A percentile compares a stretch with the other conserved stretches of the same genome.
These are phyloP conservation scores for Backusella mclennaniae DNA, from an alignment of 192 early-diverging fungal genomes.

Conservation along the genomic window DNA sequence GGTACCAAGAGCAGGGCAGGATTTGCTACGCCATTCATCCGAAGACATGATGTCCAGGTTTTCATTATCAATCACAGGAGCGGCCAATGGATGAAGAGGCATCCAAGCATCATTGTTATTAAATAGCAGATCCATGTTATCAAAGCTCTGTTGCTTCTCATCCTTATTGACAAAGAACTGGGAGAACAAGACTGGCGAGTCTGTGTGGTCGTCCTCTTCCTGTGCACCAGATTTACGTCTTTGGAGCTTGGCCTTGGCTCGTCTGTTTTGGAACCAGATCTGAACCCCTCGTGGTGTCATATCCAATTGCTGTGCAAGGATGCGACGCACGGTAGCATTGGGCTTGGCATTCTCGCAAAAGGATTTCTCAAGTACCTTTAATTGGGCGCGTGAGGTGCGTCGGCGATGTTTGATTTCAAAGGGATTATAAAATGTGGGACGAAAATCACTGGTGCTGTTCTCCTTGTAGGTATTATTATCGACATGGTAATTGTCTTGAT, in stretches of 20 bases:
- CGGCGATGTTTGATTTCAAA: constrained; percentile 75
- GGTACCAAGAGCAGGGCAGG: constrained; percentile 7
- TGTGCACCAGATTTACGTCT: constrained; percentile 13
- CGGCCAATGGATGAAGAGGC: background rate
- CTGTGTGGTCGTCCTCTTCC: background rate
- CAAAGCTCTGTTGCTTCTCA: background rate
- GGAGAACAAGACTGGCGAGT: constrained; percentile 7
- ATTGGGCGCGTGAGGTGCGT: constrained; percentile 72
- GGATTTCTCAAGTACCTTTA: constrained; percentile 67
- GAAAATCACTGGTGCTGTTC: constrained; percentile 44
- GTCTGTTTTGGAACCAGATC: constrained; percentile 88
- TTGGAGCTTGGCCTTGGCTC: constrained; percentile 84
- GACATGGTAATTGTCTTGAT: background rate
- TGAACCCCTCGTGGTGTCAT: constrained; percentile 75
- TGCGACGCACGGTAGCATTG: constrained; percentile 56
- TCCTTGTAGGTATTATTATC: background rate
- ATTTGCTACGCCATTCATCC: constrained; percentile 12
- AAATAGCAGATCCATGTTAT: background rate
- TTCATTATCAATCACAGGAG: background rate
- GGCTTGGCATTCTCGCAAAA: constrained; percentile 67
- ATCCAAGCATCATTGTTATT: background rate
- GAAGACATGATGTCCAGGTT: background rate
- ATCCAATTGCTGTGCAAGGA: constrained; percentile 60
- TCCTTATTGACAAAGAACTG: constrained; percentile 18
- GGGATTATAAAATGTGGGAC: constrained; percentile 75